Base-by-base conservation (phyloP, 495 filamentous ascomycete genomes). In the Geoglossum glabrum region DNA sequence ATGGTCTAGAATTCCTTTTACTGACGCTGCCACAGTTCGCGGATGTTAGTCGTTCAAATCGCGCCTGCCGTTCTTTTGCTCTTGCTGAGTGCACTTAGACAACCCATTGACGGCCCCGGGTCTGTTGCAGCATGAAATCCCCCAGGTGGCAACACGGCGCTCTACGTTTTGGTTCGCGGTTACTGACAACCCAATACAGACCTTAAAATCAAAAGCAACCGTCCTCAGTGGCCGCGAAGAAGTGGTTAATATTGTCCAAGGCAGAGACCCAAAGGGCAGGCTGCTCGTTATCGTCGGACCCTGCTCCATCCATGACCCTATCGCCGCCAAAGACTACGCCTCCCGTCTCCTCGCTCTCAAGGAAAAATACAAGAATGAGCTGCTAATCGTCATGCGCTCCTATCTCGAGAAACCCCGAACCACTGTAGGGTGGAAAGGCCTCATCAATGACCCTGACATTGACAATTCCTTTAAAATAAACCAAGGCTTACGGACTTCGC, bases 361-460 rank as follows among this genome's bases (percentile, higher is more conserved):
- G 70, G 78, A 90, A 67, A 95, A 95, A 72, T 85, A 95, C 77
- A 73, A 82, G 62, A 79, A 87, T 64, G 87, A 96, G 64, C 76
- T 99, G 15, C 72, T 95, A 55, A 94, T 99, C 61, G 83, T 97
- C 40, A 99, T 99, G 93, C 85, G 93, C 52, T 85, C 87, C 54
- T 99, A 99, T 77, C 81, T 99, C 30, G 93, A 99, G 76, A 99
- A 99, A 74, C 93, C 93, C 25, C 83, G 93, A 62, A 99, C 93
- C 15, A 99, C 93, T 0, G 90, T 99, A 17, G 93, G 93, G 56
- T 99, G 93, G 93, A 99, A 99, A 73, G 93, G 93, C 15, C 75
- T 99, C 61, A 95, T 99, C 74, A 99, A 99, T 69, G 93, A 99
- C 71, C 93, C 93, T 8, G 90, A 97, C 62, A 95, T 99, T 68